Percentiles rank a stretch among this genome's conserved stretches.
phyloP scores from a whole-genome alignment of 1,284 basidiomycete genomes.

The Phellopilus nigrolimitatus region DNA sequence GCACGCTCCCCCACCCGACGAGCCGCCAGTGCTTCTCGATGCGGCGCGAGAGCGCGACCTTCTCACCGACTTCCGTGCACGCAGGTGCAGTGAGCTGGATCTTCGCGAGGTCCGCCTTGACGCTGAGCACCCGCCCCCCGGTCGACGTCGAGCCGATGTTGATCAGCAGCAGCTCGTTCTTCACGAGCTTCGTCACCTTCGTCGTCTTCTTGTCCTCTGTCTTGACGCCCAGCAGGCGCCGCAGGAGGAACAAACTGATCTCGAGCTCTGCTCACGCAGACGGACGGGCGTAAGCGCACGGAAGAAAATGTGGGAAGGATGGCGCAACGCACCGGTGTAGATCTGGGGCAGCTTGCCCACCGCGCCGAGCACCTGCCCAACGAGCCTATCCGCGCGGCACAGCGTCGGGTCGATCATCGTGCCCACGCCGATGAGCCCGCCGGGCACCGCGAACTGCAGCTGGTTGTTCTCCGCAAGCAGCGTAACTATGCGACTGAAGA shows the following conservation, averaged over 20 bases:
- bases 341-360: conserved; percentile 93
- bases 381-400: conserved; percentile 93
- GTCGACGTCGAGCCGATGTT: conserved; percentile 95
- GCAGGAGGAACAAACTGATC: conserved; percentile 88
- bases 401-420: conserved; percentile 96
- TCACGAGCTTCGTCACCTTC: conserved; percentile 88
- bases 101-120: conserved; percentile 91
- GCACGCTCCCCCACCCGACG: conserved; percentile 69
- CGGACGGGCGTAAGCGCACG: background rate
- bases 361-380: conserved; percentile 93
- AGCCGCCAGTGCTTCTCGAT: conserved; percentile 98
- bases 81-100: conserved; percentile 89
- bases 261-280: conserved; percentile 59
- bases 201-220: conserved; percentile 96
- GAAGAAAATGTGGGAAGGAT: background rate
- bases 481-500: conserved; percentile 88
- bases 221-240: conserved; percentile 95
- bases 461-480: conserved; percentile 94
- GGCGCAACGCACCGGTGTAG: conserved; percentile 69
- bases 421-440: conserved; percentile 96
- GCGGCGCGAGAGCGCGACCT: conserved; percentile 86
- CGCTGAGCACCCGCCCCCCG: conserved; percentile 85
- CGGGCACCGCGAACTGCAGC: conserved; percentile 93
- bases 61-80: conserved; percentile 92
- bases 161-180: conserved; percentile 91